Evolutionary conservation across 345 rosid species (phyloP).

Genomic region (Orychophragmus violaceus): DNA sequence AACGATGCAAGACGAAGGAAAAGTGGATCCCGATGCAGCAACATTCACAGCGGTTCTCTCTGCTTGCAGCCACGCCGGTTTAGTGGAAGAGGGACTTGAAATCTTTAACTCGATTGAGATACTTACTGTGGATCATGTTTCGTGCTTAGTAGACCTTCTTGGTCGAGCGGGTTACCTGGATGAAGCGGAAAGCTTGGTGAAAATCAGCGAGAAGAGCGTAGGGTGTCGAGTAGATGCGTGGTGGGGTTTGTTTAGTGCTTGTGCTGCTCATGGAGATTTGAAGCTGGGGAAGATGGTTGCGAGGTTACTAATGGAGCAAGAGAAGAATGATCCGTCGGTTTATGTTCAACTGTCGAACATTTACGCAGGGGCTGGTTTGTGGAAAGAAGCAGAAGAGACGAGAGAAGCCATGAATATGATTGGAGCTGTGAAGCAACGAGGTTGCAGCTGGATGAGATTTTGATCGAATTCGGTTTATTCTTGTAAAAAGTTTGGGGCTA

Average conservation of each 20-base stretch:
- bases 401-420: conserved; percentile 37
- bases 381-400: conserved; percentile 66
- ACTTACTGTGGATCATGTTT: conserved; percentile 56
- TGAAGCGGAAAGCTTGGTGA: conserved; percentile 44
- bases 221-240: neutral
- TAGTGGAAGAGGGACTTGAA: conserved; percentile 50
- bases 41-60: conserved; percentile 61
- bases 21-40: conserved; percentile 47
- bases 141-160: conserved; percentile 69
- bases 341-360: conserved; percentile 63
- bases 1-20: conserved; percentile 39
- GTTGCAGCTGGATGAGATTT: conserved; percentile 59
- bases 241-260: conserved; percentile 75
- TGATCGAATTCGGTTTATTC: conserved; percentile 8
- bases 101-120: conserved; percentile 51
- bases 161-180: conserved; percentile 73
- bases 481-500: neutral
- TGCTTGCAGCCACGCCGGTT: conserved; percentile 71
- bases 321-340: conserved; percentile 11
- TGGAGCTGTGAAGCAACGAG: conserved; percentile 50
- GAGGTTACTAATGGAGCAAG: neutral
- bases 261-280: conserved; percentile 33
- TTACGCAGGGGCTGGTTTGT: conserved; percentile 68
- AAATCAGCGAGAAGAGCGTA: too few species aligned
- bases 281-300: neutral